Percentiles rank a stretch among this genome's conserved stretches.
These are phyloP conservation scores for Sinapis alba DNA, from an alignment of 441 rosid genomes.

Conservation along the genomic window DNA sequence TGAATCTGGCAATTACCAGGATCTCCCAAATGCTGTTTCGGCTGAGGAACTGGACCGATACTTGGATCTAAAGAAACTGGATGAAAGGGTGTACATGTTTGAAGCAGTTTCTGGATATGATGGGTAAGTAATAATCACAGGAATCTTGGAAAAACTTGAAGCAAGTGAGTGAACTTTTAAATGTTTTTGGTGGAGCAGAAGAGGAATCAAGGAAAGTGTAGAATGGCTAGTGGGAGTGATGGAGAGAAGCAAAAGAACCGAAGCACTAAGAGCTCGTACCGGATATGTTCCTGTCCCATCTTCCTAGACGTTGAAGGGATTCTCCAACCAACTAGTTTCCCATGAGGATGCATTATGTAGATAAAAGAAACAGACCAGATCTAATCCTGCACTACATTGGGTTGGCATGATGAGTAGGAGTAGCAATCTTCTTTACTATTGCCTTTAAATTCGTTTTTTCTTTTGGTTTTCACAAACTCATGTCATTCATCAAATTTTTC, in stretches of 20 bases:
- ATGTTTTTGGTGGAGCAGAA: conserved; percentile 46
- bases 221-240: conserved; percentile 92
- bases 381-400: not conserved
- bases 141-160: not conserved
- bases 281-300: conserved; percentile 50
- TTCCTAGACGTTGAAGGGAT: conserved; percentile 38
- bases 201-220: conserved; percentile 84
- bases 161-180: not conserved
- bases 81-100: conserved; percentile 85
- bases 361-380: conserved; percentile 45
- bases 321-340: conserved; percentile 28
- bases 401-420: not conserved
- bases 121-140: conserved; percentile 57
- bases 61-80: conserved; percentile 90
- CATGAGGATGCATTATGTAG: conserved; percentile 55
- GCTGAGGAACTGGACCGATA: conserved; percentile 82
- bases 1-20: conserved; percentile 46
- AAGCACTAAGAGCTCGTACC: conserved; percentile 73
- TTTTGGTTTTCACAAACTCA: not conserved
- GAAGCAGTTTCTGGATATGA: conserved; percentile 93
- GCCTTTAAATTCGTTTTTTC: not conserved
- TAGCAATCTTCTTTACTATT: not conserved
- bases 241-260: conserved; percentile 99
- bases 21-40: conserved; percentile 81
- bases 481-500: not conserved